Evolutionary conservation across 2,329 filamentous ascomycete species (phyloP), one percentile per base, ranked within the genome.

Genomic region (Ambrosiella beaveri): DNA sequence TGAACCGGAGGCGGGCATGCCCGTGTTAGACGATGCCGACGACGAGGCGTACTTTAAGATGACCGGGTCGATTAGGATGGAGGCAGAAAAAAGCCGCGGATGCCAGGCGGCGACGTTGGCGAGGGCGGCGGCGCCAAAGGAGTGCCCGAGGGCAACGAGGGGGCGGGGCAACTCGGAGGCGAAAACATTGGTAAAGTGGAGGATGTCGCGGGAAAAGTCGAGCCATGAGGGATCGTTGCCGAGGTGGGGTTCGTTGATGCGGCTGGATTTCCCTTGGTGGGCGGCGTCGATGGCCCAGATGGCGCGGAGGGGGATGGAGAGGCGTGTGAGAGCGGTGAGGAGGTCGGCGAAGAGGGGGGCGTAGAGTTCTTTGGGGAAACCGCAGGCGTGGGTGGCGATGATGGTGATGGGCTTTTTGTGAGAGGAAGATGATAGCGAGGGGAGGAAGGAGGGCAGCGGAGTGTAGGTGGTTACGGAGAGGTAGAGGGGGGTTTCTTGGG

Each of bases 281-380:
- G 87, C 82, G n/a, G 86, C 80, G 71, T 97, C 91, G 62, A 88
- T 83, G 64, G 95, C 93, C 86, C 87, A 95, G 64, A 97, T 90
- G 62, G 79, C 75, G 59, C 88, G 80, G 64, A 97, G 87, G 1
- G 77, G 75, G 64, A 94, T 79, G 15, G 81, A 82, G 7, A 45
- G 38, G 17, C 70, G 67, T 63, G 77, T 76, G 5, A 82, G 73
- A 15, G 75, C 72, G 15, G 74, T 70, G 63, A 86, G 74, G 1
- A 96, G 73, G 56, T 95, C 88, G 60, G 91, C 87, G 86, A 89
- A 96, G 0, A 96, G 73, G 0, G 91, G 86, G 65, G 96, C 90
- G 66, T 96, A 96, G 1, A 96, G 71, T 74, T 97, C 91, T 77
- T 96, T 97, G 9, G 88, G 86, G 64, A 96, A 95, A 9, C 85